Percentiles rank a stretch among this genome's conserved stretches.
Conservation (phyloP, 2,329 filamentous ascomycete genomes). For the Colletotrichum chlorophyti region DNA sequence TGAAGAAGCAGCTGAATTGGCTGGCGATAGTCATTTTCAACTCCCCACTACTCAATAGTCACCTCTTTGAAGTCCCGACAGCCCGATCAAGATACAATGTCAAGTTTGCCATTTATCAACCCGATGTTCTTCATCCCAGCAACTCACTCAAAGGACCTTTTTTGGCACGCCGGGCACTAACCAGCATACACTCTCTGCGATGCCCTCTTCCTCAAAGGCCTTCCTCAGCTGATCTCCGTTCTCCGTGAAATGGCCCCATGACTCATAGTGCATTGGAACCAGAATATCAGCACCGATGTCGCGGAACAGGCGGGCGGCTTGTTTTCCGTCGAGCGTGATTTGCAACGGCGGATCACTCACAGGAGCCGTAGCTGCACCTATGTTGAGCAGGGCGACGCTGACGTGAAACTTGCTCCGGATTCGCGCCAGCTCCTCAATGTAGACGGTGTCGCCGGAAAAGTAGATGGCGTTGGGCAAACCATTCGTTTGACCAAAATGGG, state of each 20-base stretch:
- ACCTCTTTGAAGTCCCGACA: too few species aligned
- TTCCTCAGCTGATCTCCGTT: constrained; percentile 36
- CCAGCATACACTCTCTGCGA: constrained; percentile 43
- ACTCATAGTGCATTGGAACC: constrained; percentile 53
- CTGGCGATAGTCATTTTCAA: too few species aligned
- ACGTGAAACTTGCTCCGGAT: constrained; percentile 46
- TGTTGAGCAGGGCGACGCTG: constrained; percentile 46
- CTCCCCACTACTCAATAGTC: too few species aligned
- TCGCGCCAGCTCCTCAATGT: constrained; percentile 45
- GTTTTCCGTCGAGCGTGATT: constrained; percentile 52
- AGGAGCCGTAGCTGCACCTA: constrained; percentile 42
- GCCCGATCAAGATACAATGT: too few species aligned
- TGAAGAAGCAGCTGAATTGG: too few species aligned
- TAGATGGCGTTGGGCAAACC: constrained; percentile 53
- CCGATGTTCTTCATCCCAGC: too few species aligned
- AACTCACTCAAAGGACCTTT: constrained; percentile 20
- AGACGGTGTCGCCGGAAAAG: constrained; percentile 57
- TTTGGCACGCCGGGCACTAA: constrained; percentile 35
- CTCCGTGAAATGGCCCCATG: constrained; percentile 52
- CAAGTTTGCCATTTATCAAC: too few species aligned
- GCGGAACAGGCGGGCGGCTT: constrained; percentile 45
- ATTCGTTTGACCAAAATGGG: constrained; percentile 44
- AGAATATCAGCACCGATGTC: constrained; percentile 48
- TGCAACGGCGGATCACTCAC: constrained; percentile 32
- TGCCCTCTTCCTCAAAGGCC: constrained; percentile 41